Evolutionary conservation across 2,329 filamentous ascomycete species (phyloP).

Genomic region (Neospermospora avenae): DNA sequence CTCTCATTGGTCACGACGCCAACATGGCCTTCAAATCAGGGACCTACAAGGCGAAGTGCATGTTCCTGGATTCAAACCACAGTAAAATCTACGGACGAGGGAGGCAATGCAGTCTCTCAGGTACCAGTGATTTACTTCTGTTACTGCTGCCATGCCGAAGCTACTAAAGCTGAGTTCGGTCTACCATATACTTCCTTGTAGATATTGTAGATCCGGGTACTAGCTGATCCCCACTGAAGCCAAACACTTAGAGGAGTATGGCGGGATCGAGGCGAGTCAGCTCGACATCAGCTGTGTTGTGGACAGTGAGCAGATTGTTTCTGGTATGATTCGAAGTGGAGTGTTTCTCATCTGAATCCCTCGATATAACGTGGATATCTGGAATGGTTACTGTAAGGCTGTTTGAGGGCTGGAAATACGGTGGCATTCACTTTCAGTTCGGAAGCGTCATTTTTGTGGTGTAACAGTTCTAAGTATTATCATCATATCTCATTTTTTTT

Average conservation of each 20-base stretch:
- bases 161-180: neutral
- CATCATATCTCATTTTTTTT: constrained; percentile 10
- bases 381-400: neutral
- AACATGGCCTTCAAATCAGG: neutral
- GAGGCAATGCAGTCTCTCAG: neutral
- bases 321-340: neutral
- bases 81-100: neutral
- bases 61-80: neutral
- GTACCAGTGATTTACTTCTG: neutral
- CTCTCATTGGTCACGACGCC: neutral
- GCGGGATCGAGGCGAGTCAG: neutral
- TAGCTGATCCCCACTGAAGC: neutral
- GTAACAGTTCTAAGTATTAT: constrained; percentile 2
- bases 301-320: neutral
- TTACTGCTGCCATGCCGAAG: neutral
- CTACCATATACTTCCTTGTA: neutral
- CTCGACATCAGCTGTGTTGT: constrained; percentile 1
- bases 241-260: neutral
- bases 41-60: neutral
- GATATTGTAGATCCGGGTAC: neutral
- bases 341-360: neutral
- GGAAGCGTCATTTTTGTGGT: neutral
- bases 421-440: neutral
- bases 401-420: neutral
- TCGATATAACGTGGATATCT: too few relatives aligned